Conservation (phyloP, 371 early-diverging fungal genomes). For the Rhizopus stolonifer region DNA sequence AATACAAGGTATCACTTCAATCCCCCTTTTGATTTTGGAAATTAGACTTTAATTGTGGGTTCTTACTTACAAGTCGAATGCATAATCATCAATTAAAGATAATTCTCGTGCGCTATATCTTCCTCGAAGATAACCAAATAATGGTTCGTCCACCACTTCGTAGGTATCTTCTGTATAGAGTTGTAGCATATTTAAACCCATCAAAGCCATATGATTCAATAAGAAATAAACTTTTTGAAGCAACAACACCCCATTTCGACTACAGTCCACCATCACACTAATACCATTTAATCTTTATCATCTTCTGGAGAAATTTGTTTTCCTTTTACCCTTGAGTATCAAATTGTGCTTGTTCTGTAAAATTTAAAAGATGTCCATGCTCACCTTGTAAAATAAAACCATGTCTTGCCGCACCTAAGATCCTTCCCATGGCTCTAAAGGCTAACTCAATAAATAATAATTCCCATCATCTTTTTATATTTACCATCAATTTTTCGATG, state of each 20-base stretch:
- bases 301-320: background rate
- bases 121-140: conserved; percentile 83
- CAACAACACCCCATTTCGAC: conserved; percentile 74
- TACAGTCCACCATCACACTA: conserved; percentile 85
- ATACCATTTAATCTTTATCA: background rate
- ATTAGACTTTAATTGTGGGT: background rate
- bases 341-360: conserved; percentile 66
- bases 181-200: conserved; percentile 84
- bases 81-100: conserved; percentile 73
- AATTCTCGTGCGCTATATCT: conserved; percentile 72
- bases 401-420: conserved; percentile 62
- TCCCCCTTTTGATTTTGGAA: conserved; percentile 49
- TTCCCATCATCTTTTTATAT: background rate
- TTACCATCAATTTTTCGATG: conserved; percentile 66
- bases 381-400: conserved; percentile 32
- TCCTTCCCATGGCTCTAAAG: conserved; percentile 75
- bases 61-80: conserved; percentile 55
- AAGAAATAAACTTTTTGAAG: conserved; percentile 61
- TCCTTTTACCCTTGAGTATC: conserved; percentile 61
- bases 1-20: conserved; percentile 88
- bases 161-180: conserved; percentile 91
- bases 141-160: conserved; percentile 75
- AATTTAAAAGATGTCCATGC: conserved; percentile 47
- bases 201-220: conserved; percentile 71
- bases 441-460: conserved; percentile 43